A percentile compares a stretch with the other conserved stretches of the same genome.
These are phyloP conservation scores for Candida verbasci DNA, from an alignment of 805 yeast species.

Conservation along the genomic window DNA sequence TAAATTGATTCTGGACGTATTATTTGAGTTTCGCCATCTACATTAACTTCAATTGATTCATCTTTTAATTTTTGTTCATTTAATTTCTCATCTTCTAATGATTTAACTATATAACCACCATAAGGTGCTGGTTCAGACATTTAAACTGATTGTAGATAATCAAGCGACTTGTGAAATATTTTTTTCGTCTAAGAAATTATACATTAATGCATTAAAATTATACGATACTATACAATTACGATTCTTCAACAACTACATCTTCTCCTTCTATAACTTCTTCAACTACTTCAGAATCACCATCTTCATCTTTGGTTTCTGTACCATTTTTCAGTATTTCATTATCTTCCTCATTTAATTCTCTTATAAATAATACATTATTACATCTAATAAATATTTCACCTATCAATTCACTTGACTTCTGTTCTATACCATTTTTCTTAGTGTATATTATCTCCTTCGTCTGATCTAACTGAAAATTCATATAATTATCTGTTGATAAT, in stretches of 20 bases:
- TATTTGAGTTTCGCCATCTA: constrained; percentile 27
- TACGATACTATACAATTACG: background rate
- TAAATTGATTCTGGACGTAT: constrained; percentile 46
- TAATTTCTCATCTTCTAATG: constrained; percentile 34
- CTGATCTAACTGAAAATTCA: constrained; percentile 76
- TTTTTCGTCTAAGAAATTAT: too few relatives aligned
- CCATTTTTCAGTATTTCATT: background rate
- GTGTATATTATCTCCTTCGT: constrained; percentile 46
- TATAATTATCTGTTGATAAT: constrained; percentile 81
- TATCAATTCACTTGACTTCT: constrained; percentile 20
- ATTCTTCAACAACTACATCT: constrained; percentile 2
- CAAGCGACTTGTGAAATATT: too few relatives aligned
- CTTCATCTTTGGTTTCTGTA: too few relatives aligned
- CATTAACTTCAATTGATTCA: constrained; percentile 29
- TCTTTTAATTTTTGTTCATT: constrained; percentile 24
- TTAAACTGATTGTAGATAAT: too few relatives aligned
- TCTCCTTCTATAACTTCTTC: background rate
- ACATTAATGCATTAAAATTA: background rate
- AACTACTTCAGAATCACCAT: too few relatives aligned
- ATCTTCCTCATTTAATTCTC: constrained; percentile 27
- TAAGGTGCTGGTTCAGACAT: constrained; percentile 34
- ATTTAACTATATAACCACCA: constrained; percentile 38
- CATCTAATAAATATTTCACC: constrained; percentile 87
- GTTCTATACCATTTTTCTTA: constrained; percentile 37
- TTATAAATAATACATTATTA: constrained; percentile 80